These are phyloP conservation scores for Ustilago xerochloae DNA, from an alignment of 1,284 basidiomycete species.

Conservation along the genomic window DNA sequence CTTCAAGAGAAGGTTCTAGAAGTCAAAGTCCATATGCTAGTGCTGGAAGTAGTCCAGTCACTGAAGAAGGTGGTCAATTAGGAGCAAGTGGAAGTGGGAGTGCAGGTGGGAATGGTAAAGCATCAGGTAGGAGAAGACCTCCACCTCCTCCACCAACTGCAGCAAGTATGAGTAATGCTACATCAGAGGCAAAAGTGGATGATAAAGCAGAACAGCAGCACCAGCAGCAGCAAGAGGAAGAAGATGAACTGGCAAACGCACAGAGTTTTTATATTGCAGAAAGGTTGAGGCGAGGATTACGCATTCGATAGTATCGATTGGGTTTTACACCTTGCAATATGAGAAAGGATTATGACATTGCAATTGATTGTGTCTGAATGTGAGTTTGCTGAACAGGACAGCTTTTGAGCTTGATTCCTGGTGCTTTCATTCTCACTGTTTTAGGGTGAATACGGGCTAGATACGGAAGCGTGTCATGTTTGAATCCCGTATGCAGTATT, in stretches of 20 bases:
- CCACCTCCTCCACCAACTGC: conserved; percentile 12
- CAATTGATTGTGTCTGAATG: too few relatives aligned
- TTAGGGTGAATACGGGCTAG: too few relatives aligned
- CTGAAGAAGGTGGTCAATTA: conserved; percentile 7
- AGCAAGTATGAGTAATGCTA: background rate
- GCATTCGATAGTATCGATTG: conserved; percentile 17
- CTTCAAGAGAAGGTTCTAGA: background rate
- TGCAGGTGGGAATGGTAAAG: background rate
- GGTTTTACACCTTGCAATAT: too few relatives aligned
- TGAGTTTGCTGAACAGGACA: too few relatives aligned
- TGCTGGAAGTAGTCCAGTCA: background rate
- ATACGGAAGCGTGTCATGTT: too few relatives aligned
- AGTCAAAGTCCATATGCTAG: background rate
- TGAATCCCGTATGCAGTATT: too few relatives aligned
- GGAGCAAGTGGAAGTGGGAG: background rate
- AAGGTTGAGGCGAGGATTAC: conserved; percentile 29
- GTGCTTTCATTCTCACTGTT: too few relatives aligned
- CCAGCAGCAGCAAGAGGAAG: background rate
- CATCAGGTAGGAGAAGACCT: conserved; percentile 3
- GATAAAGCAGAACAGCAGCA: background rate
- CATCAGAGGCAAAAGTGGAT: background rate
- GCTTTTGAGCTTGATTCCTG: too few relatives aligned
- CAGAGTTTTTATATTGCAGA: conserved; percentile 40
- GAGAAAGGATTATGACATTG: too few relatives aligned
- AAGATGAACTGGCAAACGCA: conserved; percentile 19